These are phyloP conservation scores for Fusarium sp. DNA, from an alignment of 2,329 filamentous ascomycete genomes.

Conservation along the genomic window DNA sequence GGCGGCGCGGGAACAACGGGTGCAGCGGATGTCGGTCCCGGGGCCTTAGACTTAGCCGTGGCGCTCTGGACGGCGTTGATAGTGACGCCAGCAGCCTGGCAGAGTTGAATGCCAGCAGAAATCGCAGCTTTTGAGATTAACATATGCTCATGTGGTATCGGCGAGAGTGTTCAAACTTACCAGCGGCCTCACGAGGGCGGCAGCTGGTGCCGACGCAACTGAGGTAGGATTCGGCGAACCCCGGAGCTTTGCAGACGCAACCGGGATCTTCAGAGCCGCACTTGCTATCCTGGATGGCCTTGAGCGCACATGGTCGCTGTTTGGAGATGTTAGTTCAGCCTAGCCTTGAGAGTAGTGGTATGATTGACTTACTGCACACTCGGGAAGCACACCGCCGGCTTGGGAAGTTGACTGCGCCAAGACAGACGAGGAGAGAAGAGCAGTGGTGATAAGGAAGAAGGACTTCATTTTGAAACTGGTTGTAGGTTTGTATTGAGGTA, in stretches of 20 bases:
- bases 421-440: neutral
- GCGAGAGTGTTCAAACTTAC: neutral
- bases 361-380: slow-evolving; percentile 6
- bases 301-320: slow-evolving; percentile 13
- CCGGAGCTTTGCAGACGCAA: slow-evolving; percentile 13
- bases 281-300: neutral
- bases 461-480: slow-evolving; percentile 4
- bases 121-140: neutral
- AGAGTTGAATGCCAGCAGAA: neutral
- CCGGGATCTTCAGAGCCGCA: neutral
- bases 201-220: neutral
- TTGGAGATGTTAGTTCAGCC: neutral
- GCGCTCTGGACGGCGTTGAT: neutral
- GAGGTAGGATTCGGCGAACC: neutral
- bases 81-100: neutral
- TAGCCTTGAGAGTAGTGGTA: neutral
- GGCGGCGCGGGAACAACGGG: neutral
- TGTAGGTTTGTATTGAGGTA: neutral
- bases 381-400: neutral
- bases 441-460: neutral
- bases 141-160: fast-evolving
- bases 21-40: neutral
- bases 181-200: neutral
- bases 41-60: neutral
- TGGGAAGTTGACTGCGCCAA: neutral